Conservation (phyloP, 1,284 basidiomycete species). For the Xerocomus minutiporus region DNA sequence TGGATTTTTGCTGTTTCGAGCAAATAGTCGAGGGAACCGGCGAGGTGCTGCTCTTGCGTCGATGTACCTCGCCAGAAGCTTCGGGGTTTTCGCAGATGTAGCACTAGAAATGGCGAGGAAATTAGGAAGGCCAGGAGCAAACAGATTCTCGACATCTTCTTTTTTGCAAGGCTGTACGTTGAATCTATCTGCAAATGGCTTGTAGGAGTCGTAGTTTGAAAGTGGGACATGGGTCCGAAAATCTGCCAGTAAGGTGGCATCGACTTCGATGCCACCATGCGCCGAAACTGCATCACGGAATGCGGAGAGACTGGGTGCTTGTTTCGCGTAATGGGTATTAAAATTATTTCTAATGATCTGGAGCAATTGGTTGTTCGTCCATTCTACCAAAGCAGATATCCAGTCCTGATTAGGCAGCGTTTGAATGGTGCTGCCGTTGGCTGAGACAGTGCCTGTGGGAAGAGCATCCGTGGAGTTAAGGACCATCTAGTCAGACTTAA, state of each 20-base stretch:
- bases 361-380: slow-evolving; percentile 28
- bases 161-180: slow-evolving; percentile 6
- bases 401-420: too few species aligned
- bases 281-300: slow-evolving; percentile 12
- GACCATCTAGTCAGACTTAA: too few species aligned
- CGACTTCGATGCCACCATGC: not conserved
- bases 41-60: not conserved
- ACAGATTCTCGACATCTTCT: not conserved
- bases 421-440: not conserved
- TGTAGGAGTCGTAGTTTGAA: slow-evolving; percentile 18
- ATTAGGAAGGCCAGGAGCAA: slow-evolving; percentile 1
- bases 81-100: not conserved
- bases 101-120: not conserved
- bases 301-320: slow-evolving; percentile 2
- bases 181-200: slow-evolving; percentile 19
- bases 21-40: not conserved
- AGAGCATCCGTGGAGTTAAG: too few species aligned
- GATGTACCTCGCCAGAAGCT: not conserved
- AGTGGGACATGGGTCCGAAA: slow-evolving; percentile 13
- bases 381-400: slow-evolving; percentile 14
- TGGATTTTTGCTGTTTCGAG: not conserved
- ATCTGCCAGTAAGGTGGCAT: slow-evolving; percentile 6
- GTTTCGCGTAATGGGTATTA: slow-evolving; percentile 9
- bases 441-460: too few species aligned
- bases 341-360: slow-evolving; percentile 27